Evolutionary conservation across 257 asterid species (phyloP).

Genomic region (Salvia miltiorrhiza): DNA sequence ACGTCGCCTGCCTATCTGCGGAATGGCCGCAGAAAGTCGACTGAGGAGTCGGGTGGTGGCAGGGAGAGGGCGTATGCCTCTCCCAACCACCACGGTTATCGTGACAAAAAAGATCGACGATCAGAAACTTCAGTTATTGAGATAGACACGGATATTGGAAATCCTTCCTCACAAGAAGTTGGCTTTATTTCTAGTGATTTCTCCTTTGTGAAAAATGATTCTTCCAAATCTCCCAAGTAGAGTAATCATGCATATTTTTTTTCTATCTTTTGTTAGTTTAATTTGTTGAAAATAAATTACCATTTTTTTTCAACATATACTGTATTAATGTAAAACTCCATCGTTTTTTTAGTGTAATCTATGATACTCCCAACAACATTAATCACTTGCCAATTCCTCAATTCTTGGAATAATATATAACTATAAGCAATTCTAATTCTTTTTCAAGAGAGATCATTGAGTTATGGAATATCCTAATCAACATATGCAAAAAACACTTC

Average conservation of each 20-base stretch:
- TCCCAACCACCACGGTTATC: constrained; percentile 3
- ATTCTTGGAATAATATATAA: no score
- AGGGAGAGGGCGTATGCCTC: constrained; percentile 21
- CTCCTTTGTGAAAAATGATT: constrained; percentile 31
- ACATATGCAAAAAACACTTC: no score
- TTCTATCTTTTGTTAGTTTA: no score
- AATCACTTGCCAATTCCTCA: no score
- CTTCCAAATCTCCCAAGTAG: neutral
- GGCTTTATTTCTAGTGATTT: constrained; percentile 21
- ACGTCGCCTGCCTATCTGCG: constrained; percentile 62
- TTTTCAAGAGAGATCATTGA: no score
- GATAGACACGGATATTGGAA: constrained; percentile 33
- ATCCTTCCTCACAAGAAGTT: constrained; percentile 16
- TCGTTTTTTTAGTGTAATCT: no score
- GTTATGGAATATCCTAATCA: no score
- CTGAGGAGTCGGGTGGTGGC: constrained; percentile 23
- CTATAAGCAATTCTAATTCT: no score
- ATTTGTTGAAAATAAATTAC: no score
- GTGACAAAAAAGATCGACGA: neutral
- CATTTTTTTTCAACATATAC: neutral
- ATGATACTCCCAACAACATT: neutral
- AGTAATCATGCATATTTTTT: neutral
- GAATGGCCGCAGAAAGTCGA: constrained; percentile 31
- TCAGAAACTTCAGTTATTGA: neutral
- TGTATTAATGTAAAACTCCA: neutral